Evolutionary conservation across 1,284 basidiomycete species (phyloP), one percentile per base, ranked within the genome.

Genomic region (Puccinia hordei): DNA sequence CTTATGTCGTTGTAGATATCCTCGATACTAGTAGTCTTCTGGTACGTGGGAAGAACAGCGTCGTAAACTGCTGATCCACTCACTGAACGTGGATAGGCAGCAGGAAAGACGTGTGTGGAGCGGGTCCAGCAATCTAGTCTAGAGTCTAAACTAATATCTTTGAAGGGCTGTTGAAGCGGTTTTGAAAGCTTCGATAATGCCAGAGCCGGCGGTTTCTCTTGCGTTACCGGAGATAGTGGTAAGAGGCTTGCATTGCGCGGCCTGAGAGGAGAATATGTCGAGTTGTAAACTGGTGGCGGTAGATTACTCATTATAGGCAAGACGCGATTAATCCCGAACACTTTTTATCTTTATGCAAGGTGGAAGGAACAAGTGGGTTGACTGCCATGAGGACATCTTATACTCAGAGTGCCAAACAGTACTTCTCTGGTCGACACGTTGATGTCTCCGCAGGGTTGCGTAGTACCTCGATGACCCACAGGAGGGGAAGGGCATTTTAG

Each of bases 81-180:
- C 79, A 78, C 81, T 19, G 87, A 87, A 13, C 92, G 88, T 2
- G 92, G 89, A 83, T 89, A 89, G 0, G 91, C 90, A 5, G 91
- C 90, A 0, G 92, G 91, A n/a, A 92, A 85, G 46, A 93, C 84
- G 83, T 94, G 93, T 0, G 91, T 91, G 0, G 89, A 89, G 4
- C 88, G 83, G 19, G 83, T 85, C 84, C 87, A 90, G 13, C 84
- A 83, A 44, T 73, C 81, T 77, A 86, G 82, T 33, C 81, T 73
- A 27, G 80, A 82, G 33, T 74, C 77, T 15, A 84, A 83, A 30
- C 82, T 72, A 82, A 82, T 46, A 66, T 76, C 74, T 51, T 49
- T 33, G 27, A 66, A 76, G 2, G 74, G 74, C 66, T 27, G 24
- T 15, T 5, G 33, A 35, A 35, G 19, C 19, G 33, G 33, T 35